Percentiles rank a stretch among this genome's conserved stretches.
phyloP scores from a whole-genome alignment of 129 eudicot species.

The Helianthus tuberosus region DNA sequence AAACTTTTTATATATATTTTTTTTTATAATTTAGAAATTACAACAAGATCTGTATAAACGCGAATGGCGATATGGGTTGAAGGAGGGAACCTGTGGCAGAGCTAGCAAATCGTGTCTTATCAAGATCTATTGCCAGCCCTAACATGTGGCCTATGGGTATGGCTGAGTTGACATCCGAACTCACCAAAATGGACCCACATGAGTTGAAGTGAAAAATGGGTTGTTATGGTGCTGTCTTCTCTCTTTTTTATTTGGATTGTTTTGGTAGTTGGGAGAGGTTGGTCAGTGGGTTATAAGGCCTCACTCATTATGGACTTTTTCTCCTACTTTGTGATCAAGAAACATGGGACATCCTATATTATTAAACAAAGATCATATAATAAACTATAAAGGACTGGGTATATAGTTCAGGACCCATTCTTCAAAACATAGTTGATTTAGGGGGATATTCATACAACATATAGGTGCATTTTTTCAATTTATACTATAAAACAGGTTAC shows the following conservation, averaged over 20 bases:
- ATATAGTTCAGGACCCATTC: background rate
- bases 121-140: no score
- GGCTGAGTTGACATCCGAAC: slow-evolving; percentile 11
- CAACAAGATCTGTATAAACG: no score
- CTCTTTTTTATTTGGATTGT: background rate
- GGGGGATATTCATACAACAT: no score
- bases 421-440: no score
- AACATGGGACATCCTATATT: no score
- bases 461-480: no score
- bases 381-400: background rate
- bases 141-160: slow-evolving; percentile 8
- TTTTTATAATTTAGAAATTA: no score
- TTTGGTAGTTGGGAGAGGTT: slow-evolving; percentile 23
- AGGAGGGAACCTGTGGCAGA: background rate
- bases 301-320: slow-evolving; percentile 13
- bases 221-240: slow-evolving; percentile 22
- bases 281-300: slow-evolving; percentile 31
- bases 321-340: slow-evolving; percentile 2
- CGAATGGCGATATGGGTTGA: background rate
- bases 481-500: no score
- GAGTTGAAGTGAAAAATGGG: slow-evolving; percentile 3
- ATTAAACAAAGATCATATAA: background rate
- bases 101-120: no score
- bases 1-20: no score
- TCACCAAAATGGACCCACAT: slow-evolving; percentile 8